Base-by-base conservation (phyloP, 2,329 filamentous ascomycete species). In the Cryphonectria nitschkei region DNA sequence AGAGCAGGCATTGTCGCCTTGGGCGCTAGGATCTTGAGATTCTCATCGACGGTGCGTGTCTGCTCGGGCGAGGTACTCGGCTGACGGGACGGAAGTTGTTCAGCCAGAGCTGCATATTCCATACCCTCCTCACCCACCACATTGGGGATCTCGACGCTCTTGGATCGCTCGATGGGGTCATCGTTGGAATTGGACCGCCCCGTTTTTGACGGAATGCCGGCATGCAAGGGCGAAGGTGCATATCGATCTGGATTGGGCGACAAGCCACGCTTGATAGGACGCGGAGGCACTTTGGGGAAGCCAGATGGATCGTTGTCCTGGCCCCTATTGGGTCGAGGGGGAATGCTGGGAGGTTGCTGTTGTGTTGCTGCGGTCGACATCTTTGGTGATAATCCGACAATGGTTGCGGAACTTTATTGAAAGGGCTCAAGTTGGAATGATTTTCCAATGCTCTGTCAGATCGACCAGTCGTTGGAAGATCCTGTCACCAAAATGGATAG, bases 1-100 rank as follows among this genome's bases (percentile, higher is more conserved):
- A 89, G 89, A 62, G 89, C 89, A 13, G 95, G 92, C 74, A 97
- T 85, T 19, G 94, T 97, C 7, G 95, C 94, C 81, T 91, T 96
- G 2, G 95, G 95, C 71, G 95, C 94, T 81, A 97, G 90, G 71
- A 98, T 88, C 81, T 96, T 92, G 76, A 98, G 83, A 78, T 97
- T 93, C 70, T 92, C 89, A 74, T 89, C 91, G 69, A 97, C 86
- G 75, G 91, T 93, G 77, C 93, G 90, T 29, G 91, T 95, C 80
- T 96, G 91, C 76, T 92, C 87, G 13, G 92, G 89, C 6, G 88
- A 86, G 46, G 81, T 79, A 72, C 74, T 79, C 75, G 73, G 70
- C 73, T 79, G 78, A 77, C 87, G 82, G 75, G 80, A 78, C 75
- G 78, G 82, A 58, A 81, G 74, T 73, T 87, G 85, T n/a, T 85